A percentile compares a stretch with the other conserved stretches of the same genome.
phyloP scores from a whole-genome alignment of 495 filamentous ascomycete genomes.

The Aspergillus ellipticus region DNA sequence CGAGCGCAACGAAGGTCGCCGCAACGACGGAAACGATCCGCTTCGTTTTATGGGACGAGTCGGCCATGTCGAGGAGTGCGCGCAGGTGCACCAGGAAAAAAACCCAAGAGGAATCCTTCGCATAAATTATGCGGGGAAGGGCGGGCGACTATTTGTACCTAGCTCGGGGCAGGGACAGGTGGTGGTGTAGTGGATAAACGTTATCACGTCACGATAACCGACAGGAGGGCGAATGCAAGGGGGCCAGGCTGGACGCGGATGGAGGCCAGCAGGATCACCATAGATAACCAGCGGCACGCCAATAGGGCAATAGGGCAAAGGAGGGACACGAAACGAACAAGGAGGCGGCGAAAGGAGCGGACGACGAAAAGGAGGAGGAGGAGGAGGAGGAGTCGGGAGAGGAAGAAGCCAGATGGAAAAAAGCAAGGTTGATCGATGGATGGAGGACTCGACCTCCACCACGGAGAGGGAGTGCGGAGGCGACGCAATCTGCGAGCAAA shows the following conservation, averaged over 20 bases:
- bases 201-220: constrained; percentile 6
- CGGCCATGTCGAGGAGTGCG: constrained; percentile 22
- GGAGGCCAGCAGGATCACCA: not conserved
- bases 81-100: constrained; percentile 7
- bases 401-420: not conserved
- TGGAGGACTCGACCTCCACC: not conserved
- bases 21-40: constrained; percentile 77
- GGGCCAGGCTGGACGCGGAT: not conserved
- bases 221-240: not conserved
- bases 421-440: not conserved
- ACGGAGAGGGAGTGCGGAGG: not conserved
- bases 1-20: constrained; percentile 78
- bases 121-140: constrained; percentile 8
- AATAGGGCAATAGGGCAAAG: not conserved
- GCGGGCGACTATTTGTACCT: constrained; percentile 2
- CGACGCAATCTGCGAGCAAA: not conserved
- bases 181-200: constrained; percentile 3
- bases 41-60: constrained; percentile 26
- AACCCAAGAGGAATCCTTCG: not conserved
- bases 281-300: not conserved
- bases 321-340: not conserved
- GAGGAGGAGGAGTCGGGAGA: too few species aligned
- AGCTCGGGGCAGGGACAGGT: not conserved
- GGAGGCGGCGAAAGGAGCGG: not conserved
- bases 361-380: not conserved